These are phyloP conservation scores for Penicillium malachiteum DNA, from an alignment of 495 filamentous ascomycete genomes.

Conservation along the genomic window DNA sequence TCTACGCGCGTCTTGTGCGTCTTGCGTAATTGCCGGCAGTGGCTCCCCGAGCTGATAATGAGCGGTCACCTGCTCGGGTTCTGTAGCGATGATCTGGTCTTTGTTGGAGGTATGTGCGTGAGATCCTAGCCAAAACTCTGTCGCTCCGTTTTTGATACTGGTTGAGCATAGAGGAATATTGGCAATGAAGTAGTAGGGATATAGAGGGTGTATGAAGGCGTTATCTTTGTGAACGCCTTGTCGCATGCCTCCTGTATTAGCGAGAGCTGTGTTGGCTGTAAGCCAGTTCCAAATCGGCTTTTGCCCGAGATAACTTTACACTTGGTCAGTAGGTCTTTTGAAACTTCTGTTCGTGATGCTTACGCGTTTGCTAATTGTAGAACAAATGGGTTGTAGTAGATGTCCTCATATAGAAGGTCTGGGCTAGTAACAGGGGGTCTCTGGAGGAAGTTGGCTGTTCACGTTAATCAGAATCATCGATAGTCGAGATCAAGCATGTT, in stretches of 20 bases:
- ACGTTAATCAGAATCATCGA: too few species aligned
- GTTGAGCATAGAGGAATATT: slow-evolving; percentile 55
- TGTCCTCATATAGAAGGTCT: not conserved
- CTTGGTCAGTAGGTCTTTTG: too few species aligned
- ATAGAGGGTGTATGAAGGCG: slow-evolving; percentile 53
- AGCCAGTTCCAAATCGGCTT: slow-evolving; percentile 4
- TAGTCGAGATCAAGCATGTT: too few species aligned
- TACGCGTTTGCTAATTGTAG: slow-evolving; percentile 1
- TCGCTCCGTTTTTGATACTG: slow-evolving; percentile 55
- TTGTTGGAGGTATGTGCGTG: slow-evolving; percentile 35
- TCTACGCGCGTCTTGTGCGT: slow-evolving; percentile 37
- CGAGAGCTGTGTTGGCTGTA: not conserved
- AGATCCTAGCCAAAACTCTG: slow-evolving; percentile 61
- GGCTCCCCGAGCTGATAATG: not conserved
- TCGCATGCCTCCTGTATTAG: not conserved
- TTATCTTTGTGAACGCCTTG: slow-evolving; percentile 49
- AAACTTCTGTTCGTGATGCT: not conserved
- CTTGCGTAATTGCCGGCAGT: slow-evolving; percentile 46
- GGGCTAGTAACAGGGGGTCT: not conserved
- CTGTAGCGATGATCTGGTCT: slow-evolving; percentile 46
- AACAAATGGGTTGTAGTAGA: slow-evolving; percentile 1
- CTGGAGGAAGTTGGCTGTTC: not conserved
- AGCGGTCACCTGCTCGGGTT: slow-evolving; percentile 35
- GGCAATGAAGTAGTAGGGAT: slow-evolving; percentile 55
- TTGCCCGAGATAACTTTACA: not conserved